Evolutionary conservation across 495 filamentous ascomycete genomes (phyloP), one percentile per base, ranked within the genome.

Genomic region (Aspergillus sclerotioniger): DNA sequence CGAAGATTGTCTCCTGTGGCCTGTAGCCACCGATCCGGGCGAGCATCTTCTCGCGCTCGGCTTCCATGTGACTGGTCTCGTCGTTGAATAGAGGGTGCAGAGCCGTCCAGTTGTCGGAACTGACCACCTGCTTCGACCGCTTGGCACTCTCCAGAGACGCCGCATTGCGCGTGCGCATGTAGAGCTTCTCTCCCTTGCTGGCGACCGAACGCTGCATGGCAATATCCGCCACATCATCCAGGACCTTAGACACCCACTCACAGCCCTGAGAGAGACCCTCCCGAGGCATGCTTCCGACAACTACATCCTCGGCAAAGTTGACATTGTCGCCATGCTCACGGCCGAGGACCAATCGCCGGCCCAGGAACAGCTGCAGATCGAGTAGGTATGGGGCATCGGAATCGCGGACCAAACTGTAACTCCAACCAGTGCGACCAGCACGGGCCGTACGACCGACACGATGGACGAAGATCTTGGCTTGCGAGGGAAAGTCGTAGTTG

Each of bases 401-500:
- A 47, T 90, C 88, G 49, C 87, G 82, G 12, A 96, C 86, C 31
- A 99, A 80, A 77, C 87, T 95, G 76, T 94, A 99, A 75, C 89
- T 89, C 94, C 95, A 98, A 53, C 94, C 94, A 51, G 84, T 83
- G 57, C 87, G 87, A 8, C 95, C 95, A 44, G 94, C 94, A 81
- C 94, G 84, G 21, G 94, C 94, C 12, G 94, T 98, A 69, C 94
- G 84, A 60, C 94, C 94, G 28, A 99, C 95, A 64, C 94, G 88
- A 71, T 99, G 94, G 57, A 99, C 87, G 63, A 93, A 98, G 16
- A 98, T 85, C 71, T 99, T 99, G 21, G 94, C 92, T 64, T 98
- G 93, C 6, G 93, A 87, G 3, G 94, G 94, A 66, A 99, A 98
- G 61, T 98, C 91, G 77, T 95, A 99, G 77, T 99, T 98, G 76